A percentile compares a stretch with the other conserved stretches of the same genome.
phyloP scores from a whole-genome alignment of 208 protist genomes.

The Leishmania amazonensis region DNA sequence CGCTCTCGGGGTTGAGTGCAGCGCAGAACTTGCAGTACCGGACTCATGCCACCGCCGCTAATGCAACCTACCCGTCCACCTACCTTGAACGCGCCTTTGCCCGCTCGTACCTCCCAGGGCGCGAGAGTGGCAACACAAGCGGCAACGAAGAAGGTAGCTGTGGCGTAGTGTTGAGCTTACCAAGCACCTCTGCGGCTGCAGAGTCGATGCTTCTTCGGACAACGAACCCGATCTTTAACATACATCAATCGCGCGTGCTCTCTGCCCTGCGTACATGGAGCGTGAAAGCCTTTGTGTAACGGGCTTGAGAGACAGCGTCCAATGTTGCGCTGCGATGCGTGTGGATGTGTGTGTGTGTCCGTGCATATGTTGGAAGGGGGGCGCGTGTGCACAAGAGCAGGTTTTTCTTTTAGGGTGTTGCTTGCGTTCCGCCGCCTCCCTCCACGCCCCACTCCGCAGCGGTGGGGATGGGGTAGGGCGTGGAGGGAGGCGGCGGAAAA shows the following conservation, averaged over 20 bases:
- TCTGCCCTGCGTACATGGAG: slow-evolving; percentile 46
- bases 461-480: too few species aligned
- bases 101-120: slow-evolving; percentile 50
- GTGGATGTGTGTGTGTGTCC: background rate
- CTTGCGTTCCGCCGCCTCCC: background rate
- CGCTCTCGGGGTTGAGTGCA: slow-evolving; percentile 76
- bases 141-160: slow-evolving; percentile 19
- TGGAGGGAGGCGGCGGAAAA: background rate
- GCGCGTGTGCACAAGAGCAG: background rate
- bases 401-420: background rate
- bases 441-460: too few species aligned
- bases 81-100: slow-evolving; percentile 46
- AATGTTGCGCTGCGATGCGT: background rate
- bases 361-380: background rate
- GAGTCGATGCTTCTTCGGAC: slow-evolving; percentile 41
- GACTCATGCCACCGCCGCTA: slow-evolving; percentile 23
- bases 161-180: slow-evolving; percentile 52
- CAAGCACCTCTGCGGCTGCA: slow-evolving; percentile 16
- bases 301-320: background rate
- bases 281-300: slow-evolving; percentile 47
- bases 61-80: background rate
- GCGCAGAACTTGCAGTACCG: slow-evolving; percentile 82
- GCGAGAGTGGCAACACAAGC: background rate
- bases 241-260: slow-evolving; percentile 57
- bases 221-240: slow-evolving; percentile 80